Evolutionary conservation across 1,284 basidiomycete genomes (phyloP).

Genomic region (Sphagnurus paluster): DNA sequence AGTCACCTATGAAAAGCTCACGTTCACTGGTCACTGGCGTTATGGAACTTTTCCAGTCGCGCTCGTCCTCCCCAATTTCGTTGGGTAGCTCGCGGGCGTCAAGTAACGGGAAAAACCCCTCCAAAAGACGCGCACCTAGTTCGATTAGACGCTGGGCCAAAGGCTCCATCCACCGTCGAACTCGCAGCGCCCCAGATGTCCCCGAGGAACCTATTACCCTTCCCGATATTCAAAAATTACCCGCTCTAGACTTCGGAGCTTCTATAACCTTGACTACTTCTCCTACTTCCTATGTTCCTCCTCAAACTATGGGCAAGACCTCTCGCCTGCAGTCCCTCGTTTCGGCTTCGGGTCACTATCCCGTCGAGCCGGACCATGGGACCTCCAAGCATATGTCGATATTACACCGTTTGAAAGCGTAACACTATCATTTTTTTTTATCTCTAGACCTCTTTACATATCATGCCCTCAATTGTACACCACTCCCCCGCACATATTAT

Average conservation of each 20-base stretch:
- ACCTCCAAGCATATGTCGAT: constrained; percentile 20
- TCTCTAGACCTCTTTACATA: constrained; percentile 7
- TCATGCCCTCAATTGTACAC: constrained; percentile 18
- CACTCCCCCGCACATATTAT: constrained; percentile 13
- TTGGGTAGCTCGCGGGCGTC: constrained; percentile 24
- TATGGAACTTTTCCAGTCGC: constrained; percentile 23
- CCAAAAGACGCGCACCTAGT: constrained; percentile 32
- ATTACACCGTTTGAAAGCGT: constrained; percentile 25
- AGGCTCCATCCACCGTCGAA: constrained; percentile 45
- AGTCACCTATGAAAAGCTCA: constrained; percentile 22
- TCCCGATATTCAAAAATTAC: constrained; percentile 18
- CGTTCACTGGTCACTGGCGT: constrained; percentile 26
- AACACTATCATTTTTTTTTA: constrained; percentile 13
- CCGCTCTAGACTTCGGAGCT: constrained; percentile 18
- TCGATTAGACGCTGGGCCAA: constrained; percentile 47
- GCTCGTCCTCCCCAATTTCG: constrained; percentile 27
- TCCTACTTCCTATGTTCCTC: constrained; percentile 11
- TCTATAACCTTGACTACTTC: constrained; percentile 17
- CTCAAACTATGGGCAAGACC: constrained; percentile 11
- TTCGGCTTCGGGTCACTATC: constrained; percentile 12
- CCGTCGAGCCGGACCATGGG: constrained; percentile 12
- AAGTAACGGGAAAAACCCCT: constrained; percentile 25
- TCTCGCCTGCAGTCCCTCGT: constrained; percentile 14
- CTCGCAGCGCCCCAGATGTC: constrained; percentile 49
- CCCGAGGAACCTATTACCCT: constrained; percentile 22